Evolutionary conservation across 2,329 filamentous ascomycete genomes (phyloP).

Genomic region (Tetracladium maxilliforme): DNA sequence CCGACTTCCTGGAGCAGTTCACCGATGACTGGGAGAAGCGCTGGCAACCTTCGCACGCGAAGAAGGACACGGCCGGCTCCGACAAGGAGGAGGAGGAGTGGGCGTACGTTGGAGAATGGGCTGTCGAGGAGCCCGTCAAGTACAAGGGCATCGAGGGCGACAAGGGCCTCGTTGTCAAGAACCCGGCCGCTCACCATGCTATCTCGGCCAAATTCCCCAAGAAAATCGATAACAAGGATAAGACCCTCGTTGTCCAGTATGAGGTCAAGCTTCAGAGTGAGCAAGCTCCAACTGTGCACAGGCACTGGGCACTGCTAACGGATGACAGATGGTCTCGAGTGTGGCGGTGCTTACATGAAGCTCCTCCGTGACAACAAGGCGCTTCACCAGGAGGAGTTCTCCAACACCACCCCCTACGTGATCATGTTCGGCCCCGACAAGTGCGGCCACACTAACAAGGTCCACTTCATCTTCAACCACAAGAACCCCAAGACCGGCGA

Average conservation of each 20-base stretch:
- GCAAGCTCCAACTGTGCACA: conserved; percentile 17
- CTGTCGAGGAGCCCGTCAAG: conserved; percentile 83
- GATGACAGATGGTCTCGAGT: conserved; percentile 71
- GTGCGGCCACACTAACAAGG: conserved; percentile 98
- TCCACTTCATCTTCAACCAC: conserved; percentile 98
- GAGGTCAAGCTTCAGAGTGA: conserved; percentile 97
- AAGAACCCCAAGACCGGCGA: conserved; percentile 99
- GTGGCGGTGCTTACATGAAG: conserved; percentile 98
- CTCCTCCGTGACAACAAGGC: conserved; percentile 95
- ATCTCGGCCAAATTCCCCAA: conserved; percentile 98
- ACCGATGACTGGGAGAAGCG: conserved; percentile 86
- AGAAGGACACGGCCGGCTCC: conserved; percentile 71
- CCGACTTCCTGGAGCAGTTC: conserved; percentile 96
- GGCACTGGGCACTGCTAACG: background rate
- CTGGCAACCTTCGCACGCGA: conserved; percentile 92
- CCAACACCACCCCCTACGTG: conserved; percentile 91
- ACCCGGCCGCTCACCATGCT: conserved; percentile 93
- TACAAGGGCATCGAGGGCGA: conserved; percentile 89
- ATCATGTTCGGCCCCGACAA: conserved; percentile 99
- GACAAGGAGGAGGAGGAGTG: conserved; percentile 78
- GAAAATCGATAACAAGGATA: conserved; percentile 92
- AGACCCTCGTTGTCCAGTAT: conserved; percentile 95
- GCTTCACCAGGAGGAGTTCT: conserved; percentile 94
- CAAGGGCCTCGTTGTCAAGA: conserved; percentile 96
- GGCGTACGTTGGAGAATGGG: conserved; percentile 94